Base-by-base conservation (phyloP, 305 asterid genomes). In the Solanum aculeatissimum region DNA sequence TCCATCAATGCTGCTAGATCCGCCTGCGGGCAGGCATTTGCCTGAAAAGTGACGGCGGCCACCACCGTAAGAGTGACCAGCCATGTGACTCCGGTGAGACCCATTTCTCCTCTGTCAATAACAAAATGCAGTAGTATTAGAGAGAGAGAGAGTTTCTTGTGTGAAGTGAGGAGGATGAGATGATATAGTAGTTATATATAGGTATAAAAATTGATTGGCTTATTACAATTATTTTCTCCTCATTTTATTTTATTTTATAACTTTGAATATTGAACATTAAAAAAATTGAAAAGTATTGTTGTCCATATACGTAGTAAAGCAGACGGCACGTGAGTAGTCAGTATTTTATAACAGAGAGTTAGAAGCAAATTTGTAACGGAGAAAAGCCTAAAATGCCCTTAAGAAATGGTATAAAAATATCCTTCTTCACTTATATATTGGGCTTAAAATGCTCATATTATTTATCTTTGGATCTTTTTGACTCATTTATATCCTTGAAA, bases 1-100 rank as follows among this genome's bases (percentile, higher is more conserved):
- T 89, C 89, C 18, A 93, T 81, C 53, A 95, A 38, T 2, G 99
- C 96, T 72, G 88, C 91, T 89, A 92, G 89, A 90, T 95, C 99
- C 2, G 94, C 85, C 72, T 97, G 91, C 80, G 90, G 63, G 89
- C 98, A 95, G 86, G 92, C 96, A 18, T 80, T 27, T 12, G 60
- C 95, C 71, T 91, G 83, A 75, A 55, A 13, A 7, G 83, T 35
- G 2, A 84, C 66, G 21, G 93, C 86, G 18, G 93, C 84, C 2
- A 89, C 83, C 45, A 87, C 69, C 66, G 87, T 79, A 42, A 84
- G 9, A 42, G 66, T 55, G 87, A 86, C 77, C 32, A 87, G 18
- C 74, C 85, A 47, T 12, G 81, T 45, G 15, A 71, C 54, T 40
- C 85, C 62, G 86, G 85, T 84, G n/a, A 63, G 62, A 54, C 63